phyloP scores from a whole-genome alignment of 2,329 filamentous ascomycete species.

The Fusarium anguioides region DNA sequence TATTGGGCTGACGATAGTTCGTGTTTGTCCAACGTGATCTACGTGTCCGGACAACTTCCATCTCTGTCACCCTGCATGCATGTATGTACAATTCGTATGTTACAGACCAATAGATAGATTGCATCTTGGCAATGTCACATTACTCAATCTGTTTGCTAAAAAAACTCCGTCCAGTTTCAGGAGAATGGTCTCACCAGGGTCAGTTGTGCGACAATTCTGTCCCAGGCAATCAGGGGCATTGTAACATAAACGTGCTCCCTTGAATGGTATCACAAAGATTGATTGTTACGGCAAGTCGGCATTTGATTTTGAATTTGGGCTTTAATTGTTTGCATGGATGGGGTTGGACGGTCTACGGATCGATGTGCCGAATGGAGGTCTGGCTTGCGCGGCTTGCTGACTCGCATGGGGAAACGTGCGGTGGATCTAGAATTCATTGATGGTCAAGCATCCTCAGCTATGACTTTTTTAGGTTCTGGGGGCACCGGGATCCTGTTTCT shows the following conservation, averaged over 20 bases:
- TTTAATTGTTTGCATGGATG: background rate
- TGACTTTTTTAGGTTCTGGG: no score
- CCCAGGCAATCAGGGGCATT: background rate
- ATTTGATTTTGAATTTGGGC: background rate
- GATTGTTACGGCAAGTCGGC: conserved; percentile 1
- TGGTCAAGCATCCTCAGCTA: background rate
- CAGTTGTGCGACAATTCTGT: conserved; percentile 8
- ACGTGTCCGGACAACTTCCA: background rate
- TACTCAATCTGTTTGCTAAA: background rate
- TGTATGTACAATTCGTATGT: conserved; percentile 11
- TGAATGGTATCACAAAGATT: background rate
- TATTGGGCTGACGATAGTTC: background rate
- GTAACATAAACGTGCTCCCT: background rate
- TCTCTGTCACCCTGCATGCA: no score
- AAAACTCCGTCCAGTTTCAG: conserved; percentile 4
- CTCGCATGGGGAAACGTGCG: background rate
- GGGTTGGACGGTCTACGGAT: conserved; percentile 10
- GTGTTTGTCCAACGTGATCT: background rate
- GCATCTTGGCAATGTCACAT: background rate
- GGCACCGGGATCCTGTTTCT: background rate
- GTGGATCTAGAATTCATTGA: conserved; percentile 1
- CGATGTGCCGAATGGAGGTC: conserved; percentile 4
- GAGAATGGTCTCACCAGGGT: conserved; percentile 18
- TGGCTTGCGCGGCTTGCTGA: conserved; percentile 21
- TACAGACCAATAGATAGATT: background rate